Evolutionary conservation across 495 filamentous ascomycete species (phyloP).

Genomic region (Lineolata rhizophorae): DNA sequence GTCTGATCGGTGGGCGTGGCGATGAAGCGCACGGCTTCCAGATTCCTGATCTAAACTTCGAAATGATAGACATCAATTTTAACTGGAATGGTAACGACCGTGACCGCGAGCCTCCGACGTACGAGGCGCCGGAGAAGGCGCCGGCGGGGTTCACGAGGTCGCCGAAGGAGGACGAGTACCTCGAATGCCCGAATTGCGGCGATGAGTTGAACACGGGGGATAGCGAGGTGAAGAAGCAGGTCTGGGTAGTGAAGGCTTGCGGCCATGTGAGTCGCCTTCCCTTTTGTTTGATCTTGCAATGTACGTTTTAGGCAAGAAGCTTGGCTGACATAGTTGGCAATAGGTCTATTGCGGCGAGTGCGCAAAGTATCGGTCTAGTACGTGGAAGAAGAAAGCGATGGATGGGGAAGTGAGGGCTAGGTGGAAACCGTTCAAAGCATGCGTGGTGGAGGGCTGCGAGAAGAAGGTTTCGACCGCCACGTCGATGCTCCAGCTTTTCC

Average conservation of each 20-base stretch:
- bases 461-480: conserved; percentile 6
- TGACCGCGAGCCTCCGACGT: too few species aligned
- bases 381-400: conserved; percentile 10
- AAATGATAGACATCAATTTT: too few species aligned
- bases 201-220: conserved; percentile 40
- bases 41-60: too few species aligned
- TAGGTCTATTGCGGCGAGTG: conserved; percentile 59
- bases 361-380: conserved; percentile 23
- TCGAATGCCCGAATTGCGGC: conserved; percentile 52
- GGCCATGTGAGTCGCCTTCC: conserved; percentile 41
- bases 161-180: conserved; percentile 34
- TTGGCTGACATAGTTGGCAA: conserved; percentile 1
- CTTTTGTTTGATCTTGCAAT: background rate
- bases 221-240: conserved; percentile 35
- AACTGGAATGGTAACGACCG: too few species aligned
- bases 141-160: conserved; percentile 42
- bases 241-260: conserved; percentile 52
- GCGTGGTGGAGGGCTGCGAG: conserved; percentile 18
- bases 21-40: too few species aligned
- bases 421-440: conserved; percentile 15
- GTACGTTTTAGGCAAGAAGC: background rate
- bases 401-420: conserved; percentile 3
- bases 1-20: too few species aligned
- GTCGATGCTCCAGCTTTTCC: conserved; percentile 18
- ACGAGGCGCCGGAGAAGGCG: conserved; percentile 35